Evolutionary conservation across 2,329 filamentous ascomycete genomes (phyloP).

Genomic region (Scleromitrula shiraiana): DNA sequence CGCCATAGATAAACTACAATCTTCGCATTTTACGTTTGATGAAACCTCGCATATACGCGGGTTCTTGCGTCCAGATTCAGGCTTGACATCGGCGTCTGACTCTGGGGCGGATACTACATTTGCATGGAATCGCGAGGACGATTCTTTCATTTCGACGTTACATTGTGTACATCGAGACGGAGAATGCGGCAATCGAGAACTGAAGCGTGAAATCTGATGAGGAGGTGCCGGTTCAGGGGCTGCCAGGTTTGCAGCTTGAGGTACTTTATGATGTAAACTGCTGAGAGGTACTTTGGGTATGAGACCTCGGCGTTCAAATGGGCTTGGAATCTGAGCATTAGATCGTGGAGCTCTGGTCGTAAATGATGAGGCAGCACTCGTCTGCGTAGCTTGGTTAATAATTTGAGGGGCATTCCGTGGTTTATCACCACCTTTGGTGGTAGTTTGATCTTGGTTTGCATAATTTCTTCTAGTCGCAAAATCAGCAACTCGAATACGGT

Average conservation of each 20-base stretch:
- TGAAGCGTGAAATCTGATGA: background rate
- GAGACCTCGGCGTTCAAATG: constrained; percentile 6
- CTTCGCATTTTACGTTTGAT: background rate
- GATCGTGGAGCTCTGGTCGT: constrained; percentile 5
- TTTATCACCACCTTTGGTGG: background rate
- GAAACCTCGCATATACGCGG: background rate
- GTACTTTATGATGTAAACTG: background rate
- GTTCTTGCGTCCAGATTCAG: background rate
- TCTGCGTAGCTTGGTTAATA: constrained; percentile 2
- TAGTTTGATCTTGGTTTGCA: background rate
- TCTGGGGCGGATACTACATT: background rate
- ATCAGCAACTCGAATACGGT: background rate
- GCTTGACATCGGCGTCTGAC: background rate
- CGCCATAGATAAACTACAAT: background rate
- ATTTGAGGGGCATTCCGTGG: background rate
- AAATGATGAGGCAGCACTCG: constrained; percentile 4
- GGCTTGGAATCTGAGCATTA: constrained; percentile 2
- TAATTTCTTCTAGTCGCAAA: background rate
- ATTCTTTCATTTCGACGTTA: background rate
- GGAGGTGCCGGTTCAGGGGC: background rate
- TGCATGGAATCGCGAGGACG: background rate
- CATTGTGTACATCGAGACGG: constrained; percentile 1
- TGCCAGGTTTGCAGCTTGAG: background rate
- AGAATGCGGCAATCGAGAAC: background rate
- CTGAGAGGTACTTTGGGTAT: background rate